These are phyloP conservation scores for Metschnikowia cerradonensis DNA, from an alignment of 805 yeast genomes.

Conservation along the genomic window DNA sequence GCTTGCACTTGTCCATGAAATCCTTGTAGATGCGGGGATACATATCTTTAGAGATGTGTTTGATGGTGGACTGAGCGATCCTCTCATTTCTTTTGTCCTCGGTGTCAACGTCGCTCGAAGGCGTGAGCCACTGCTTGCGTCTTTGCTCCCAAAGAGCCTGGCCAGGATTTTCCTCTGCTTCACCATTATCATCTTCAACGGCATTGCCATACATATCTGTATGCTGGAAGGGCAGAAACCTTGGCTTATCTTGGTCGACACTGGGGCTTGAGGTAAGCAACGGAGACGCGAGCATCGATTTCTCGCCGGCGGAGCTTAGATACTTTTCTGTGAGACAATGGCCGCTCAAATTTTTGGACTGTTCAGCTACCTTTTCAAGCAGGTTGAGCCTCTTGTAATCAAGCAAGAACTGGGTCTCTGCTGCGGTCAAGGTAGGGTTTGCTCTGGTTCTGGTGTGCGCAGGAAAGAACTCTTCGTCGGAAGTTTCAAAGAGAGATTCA, in stretches of 20 bases:
- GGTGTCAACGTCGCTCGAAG: slow-evolving; percentile 25
- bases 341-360: background rate
- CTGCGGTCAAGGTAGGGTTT: slow-evolving; percentile 15
- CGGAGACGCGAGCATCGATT: background rate
- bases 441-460: slow-evolving; percentile 17
- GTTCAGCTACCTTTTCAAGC: slow-evolving; percentile 25
- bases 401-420: slow-evolving; percentile 31
- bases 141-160: slow-evolving; percentile 65
- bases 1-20: slow-evolving; percentile 65
- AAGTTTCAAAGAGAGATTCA: slow-evolving; percentile 46
- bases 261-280: background rate
- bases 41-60: slow-evolving; percentile 44
- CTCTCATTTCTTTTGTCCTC: slow-evolving; percentile 13
- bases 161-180: slow-evolving; percentile 37
- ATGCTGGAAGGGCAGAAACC: background rate
- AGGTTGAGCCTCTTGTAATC: slow-evolving; percentile 29
- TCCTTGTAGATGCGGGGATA: slow-evolving; percentile 62
- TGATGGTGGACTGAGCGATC: slow-evolving; percentile 20
- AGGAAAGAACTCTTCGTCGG: slow-evolving; percentile 32
- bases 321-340: background rate
- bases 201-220: background rate
- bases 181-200: background rate
- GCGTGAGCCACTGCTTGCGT: slow-evolving; percentile 61
- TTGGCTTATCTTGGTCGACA: background rate
- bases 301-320: background rate